A percentile compares a stretch with the other conserved stretches of the same genome.
These are phyloP conservation scores for Citrus reticulata DNA, from an alignment of 345 rosid genomes.

Conservation along the genomic window DNA sequence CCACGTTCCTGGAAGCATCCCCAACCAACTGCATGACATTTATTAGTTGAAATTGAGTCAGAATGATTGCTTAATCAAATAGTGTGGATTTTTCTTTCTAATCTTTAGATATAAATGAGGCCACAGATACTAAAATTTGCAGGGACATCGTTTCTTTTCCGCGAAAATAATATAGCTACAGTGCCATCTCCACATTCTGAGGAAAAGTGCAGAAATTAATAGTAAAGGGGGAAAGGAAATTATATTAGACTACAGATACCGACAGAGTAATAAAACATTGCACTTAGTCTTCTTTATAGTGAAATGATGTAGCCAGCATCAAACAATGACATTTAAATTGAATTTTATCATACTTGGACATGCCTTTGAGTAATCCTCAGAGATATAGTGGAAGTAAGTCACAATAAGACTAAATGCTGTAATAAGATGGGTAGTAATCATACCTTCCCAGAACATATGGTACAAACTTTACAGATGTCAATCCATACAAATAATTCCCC, in stretches of 20 bases:
- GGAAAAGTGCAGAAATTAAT: neutral
- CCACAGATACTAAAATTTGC: neutral
- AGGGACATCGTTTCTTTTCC: neutral
- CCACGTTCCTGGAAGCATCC: constrained; percentile 99
- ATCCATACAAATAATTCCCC: constrained; percentile 88
- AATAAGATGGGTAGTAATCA: constrained; percentile 10
- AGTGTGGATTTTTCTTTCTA: neutral
- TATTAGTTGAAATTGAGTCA: constrained; percentile 16
- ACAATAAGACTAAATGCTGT: neutral
- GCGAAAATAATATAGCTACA: neutral
- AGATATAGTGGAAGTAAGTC: neutral
- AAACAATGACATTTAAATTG: neutral
- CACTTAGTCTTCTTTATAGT: neutral
- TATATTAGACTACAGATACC: neutral
- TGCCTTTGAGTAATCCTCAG: too few species aligned
- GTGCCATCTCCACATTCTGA: neutral
- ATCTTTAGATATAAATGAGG: neutral
- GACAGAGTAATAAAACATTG: neutral
- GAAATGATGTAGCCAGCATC: neutral
- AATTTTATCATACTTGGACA: too few species aligned
- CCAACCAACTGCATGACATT: constrained; percentile 76
- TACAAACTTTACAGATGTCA: constrained; percentile 89
- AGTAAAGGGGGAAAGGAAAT: too few species aligned
- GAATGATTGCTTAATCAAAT: neutral
- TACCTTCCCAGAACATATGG: constrained; percentile 97